phyloP scores from a whole-genome alignment of 306 rosid species.

The Vigna hirtella region DNA sequence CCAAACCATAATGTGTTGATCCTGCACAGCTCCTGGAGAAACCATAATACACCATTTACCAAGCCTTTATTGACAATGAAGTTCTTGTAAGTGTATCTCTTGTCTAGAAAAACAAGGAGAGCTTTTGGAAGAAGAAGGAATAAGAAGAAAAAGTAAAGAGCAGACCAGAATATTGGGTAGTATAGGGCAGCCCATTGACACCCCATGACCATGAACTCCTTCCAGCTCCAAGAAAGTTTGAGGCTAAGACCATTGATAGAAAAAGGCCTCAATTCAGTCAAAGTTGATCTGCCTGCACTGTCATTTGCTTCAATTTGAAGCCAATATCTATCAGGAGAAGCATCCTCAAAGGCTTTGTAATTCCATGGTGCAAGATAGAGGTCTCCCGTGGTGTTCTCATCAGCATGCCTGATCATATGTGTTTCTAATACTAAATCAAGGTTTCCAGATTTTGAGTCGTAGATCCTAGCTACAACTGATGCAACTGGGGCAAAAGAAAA shows the following conservation, averaged over 20 bases:
- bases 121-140: conserved; percentile 82
- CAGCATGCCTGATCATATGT: conserved; percentile 58
- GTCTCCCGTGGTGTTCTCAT: conserved; percentile 65
- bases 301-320: conserved; percentile 88
- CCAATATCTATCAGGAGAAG: conserved; percentile 84
- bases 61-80: conserved; percentile 61
- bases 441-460: conserved; percentile 67
- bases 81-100: conserved; percentile 63
- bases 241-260: conserved; percentile 74
- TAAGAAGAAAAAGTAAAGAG: conserved; percentile 55
- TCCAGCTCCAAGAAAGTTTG: conserved; percentile 91
- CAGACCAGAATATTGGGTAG: conserved; percentile 75
- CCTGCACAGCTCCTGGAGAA: conserved; percentile 77
- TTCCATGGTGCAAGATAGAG: conserved; percentile 88
- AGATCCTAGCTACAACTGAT: conserved; percentile 75
- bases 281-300: conserved; percentile 61
- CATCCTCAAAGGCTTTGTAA: conserved; percentile 83
- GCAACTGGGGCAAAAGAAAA: conserved; percentile 72
- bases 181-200: conserved; percentile 84
- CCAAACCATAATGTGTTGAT: conserved; percentile 71
- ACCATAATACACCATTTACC: conserved; percentile 61
- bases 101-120: conserved; percentile 63
- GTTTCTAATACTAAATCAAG: conserved; percentile 66
- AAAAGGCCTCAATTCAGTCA: conserved; percentile 86
- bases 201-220: conserved; percentile 87